Evolutionary conservation across 768 basidiomycete species (phyloP), one percentile per base, ranked within the genome.

Genomic region (Rhizopogon roseolus): DNA sequence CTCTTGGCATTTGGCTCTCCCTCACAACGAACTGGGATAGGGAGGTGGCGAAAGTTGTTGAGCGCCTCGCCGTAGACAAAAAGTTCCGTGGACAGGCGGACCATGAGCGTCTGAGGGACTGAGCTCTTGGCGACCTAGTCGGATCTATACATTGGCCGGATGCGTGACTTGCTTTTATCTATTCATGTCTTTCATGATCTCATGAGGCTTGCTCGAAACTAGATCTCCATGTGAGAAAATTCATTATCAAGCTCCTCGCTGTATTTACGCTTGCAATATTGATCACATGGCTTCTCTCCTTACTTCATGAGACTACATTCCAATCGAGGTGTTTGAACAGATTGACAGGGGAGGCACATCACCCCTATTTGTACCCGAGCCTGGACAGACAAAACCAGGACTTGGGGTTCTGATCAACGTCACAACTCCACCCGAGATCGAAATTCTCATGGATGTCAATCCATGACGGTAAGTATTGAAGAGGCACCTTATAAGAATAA

Each of bases 21-120:
- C 32, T 87, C 6, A 64, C 67, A n/a, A 80, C 85, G 5, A 78
- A 90, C 67, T 90, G 88, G 88, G 64, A 79, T 5, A 63, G 65
- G 41, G 84, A 90, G 66, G 84, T 86, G 8, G 57, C 73, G 60
- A 86, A 86, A 63, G 85, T 84, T 2, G 66, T 62, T 52, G 66
- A 71, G 41, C 71, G 83, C 54, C 54, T 86, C 14, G 74, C 72
- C 44, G 72, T 67, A 19, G 77, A 79, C 48, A 70, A 72, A 41
- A 76, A 76, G 29, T 44, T 6, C 37, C 34, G 14, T 29, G 42
- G 19, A 29, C 55, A 57, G 17, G 54, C n/a, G 44, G 32, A 41
- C 19, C 28, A 16, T 19, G 46, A 48, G 17, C 19, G 19, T 6
- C 9, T 36, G 32, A 7, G 5, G 32, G 19, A 36, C 10, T 48